phyloP scores from a whole-genome alignment of 768 basidiomycete genomes.

The Suillus discolor region DNA sequence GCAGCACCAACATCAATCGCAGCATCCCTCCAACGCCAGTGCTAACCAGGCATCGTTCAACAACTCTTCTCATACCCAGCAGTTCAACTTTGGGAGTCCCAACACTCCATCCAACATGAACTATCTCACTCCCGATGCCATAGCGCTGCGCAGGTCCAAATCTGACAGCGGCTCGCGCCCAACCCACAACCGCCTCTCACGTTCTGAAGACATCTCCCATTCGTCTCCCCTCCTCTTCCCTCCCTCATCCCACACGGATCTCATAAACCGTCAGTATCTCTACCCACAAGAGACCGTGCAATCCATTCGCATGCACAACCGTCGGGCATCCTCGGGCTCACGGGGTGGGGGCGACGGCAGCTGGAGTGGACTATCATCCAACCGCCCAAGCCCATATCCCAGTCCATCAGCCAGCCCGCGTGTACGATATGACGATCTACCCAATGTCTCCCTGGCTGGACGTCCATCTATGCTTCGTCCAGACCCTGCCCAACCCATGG shows the following conservation, averaged over 20 bases:
- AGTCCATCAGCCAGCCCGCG: conserved; percentile 68
- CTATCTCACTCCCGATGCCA: conserved; percentile 39
- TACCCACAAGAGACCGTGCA: conserved; percentile 41
- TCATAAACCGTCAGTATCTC: conserved; percentile 46
- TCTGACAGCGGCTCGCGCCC: conserved; percentile 46
- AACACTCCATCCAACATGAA: conserved; percentile 38
- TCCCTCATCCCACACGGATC: conserved; percentile 43
- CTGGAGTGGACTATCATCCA: conserved; percentile 39
- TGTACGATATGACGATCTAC: conserved; percentile 53
- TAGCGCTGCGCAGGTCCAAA: conserved; percentile 50
- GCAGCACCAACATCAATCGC: conserved; percentile 31
- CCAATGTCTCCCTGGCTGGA: conserved; percentile 30
- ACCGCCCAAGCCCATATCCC: conserved; percentile 64
- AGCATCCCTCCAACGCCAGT: conserved; percentile 26
- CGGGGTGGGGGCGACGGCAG: conserved; percentile 29
- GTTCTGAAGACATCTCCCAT: conserved; percentile 62
- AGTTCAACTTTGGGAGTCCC: conserved; percentile 37
- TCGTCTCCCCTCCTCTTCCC: conserved; percentile 32
- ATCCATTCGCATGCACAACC: conserved; percentile 43
- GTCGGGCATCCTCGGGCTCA: conserved; percentile 45
- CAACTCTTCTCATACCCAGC: conserved; percentile 25
- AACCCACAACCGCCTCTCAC: conserved; percentile 52
- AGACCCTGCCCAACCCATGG: conserved; percentile 7
- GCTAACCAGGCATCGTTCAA: conserved; percentile 31
- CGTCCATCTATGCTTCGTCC: conserved; percentile 21